Percentiles rank a stretch among this genome's conserved stretches.
phyloP scores from a whole-genome alignment of 1,284 basidiomycete species.

The Ganoderma resinaceum region DNA sequence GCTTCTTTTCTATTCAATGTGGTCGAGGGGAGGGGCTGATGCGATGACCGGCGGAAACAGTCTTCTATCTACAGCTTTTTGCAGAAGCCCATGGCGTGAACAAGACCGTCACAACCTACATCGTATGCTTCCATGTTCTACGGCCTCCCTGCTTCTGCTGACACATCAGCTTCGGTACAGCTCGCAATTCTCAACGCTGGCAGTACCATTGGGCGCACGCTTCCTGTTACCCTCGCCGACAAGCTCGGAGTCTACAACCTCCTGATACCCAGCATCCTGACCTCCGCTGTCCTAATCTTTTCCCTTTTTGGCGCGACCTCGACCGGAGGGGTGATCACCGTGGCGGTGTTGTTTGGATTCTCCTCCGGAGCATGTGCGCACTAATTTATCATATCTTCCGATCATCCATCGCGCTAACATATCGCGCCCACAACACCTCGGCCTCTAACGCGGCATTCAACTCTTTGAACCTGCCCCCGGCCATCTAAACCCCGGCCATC shows the following conservation, averaged over 20 bases:
- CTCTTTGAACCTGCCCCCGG: constrained; percentile 1
- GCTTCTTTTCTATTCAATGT: background rate
- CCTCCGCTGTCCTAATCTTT: constrained; percentile 50
- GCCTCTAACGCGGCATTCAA: constrained; percentile 2
- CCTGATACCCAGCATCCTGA: constrained; percentile 45
- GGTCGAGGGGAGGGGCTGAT: background rate
- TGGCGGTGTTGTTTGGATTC: constrained; percentile 57
- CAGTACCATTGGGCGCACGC: constrained; percentile 53
- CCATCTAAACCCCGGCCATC: constrained; percentile 3
- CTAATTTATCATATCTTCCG: background rate
- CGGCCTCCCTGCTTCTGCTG: background rate
- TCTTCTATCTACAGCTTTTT: constrained; percentile 64
- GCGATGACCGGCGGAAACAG: constrained; percentile 38
- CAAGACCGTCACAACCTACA: constrained; percentile 53
- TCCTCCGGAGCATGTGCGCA: constrained; percentile 55
- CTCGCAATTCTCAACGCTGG: constrained; percentile 55
- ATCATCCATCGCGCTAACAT: constrained; percentile 8
- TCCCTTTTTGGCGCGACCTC: constrained; percentile 50
- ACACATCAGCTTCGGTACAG: constrained; percentile 22
- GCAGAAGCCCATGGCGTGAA: constrained; percentile 50
- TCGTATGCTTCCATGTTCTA: constrained; percentile 41
- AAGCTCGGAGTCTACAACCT: constrained; percentile 46
- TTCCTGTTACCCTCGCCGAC: constrained; percentile 58
- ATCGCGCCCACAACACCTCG: constrained; percentile 1
- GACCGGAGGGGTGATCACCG: constrained; percentile 46